These are phyloP conservation scores for Graphilbum ipis-grandicollis DNA, from an alignment of 2,329 filamentous ascomycete genomes.

Conservation along the genomic window DNA sequence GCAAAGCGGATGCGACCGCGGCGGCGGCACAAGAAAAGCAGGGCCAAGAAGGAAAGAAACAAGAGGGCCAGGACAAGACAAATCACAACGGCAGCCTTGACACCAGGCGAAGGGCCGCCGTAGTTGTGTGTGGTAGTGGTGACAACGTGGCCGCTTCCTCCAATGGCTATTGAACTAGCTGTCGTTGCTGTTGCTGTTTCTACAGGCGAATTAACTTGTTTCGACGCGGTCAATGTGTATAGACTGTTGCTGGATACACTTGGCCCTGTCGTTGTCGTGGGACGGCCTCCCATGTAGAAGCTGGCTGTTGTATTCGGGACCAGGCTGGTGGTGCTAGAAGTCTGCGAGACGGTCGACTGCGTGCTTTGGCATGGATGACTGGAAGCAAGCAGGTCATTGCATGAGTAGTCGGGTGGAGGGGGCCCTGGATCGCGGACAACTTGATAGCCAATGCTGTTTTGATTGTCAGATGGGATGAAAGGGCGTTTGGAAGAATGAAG, in stretches of 20 bases:
- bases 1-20: background rate
- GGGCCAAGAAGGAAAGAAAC: constrained; percentile 17
- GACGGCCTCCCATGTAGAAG: background rate
- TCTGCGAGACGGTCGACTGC: no score
- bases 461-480: background rate
- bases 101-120: constrained; percentile 15
- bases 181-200: background rate
- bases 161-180: background rate
- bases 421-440: constrained; percentile 18
- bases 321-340: no score
- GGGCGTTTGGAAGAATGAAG: background rate
- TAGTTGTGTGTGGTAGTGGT: no score
- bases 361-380: background rate
- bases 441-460: constrained; percentile 15
- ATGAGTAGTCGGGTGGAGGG: constrained; percentile 13
- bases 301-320: no score
- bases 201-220: no score
- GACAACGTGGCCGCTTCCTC: background rate
- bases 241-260: no score
- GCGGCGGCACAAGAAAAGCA: constrained; percentile 16
- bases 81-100: constrained; percentile 27
- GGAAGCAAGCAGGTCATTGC: constrained; percentile 6
- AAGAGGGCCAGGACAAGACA: constrained; percentile 21
- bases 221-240: no score
- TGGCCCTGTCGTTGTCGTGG: no score